phyloP scores from a whole-genome alignment of 148 eudicot genomes.

The Heliosperma pusillum region DNA sequence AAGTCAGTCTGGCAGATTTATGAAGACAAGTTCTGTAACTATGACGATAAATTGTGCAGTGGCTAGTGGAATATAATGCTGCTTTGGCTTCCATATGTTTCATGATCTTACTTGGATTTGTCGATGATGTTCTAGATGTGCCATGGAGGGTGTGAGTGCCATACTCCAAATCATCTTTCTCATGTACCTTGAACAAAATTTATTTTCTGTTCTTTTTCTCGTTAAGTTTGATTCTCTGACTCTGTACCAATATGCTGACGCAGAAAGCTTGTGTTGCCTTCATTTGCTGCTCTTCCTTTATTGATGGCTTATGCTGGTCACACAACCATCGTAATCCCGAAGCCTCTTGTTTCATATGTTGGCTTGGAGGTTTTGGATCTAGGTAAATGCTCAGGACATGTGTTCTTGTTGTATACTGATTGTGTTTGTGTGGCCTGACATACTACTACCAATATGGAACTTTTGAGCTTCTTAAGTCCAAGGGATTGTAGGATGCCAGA shows the following conservation, averaged over 20 bases:
- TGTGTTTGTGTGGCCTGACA: not conserved
- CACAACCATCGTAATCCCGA: slow-evolving; percentile 86
- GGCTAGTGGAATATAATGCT: slow-evolving; percentile 98
- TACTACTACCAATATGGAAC: not conserved
- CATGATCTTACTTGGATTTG: slow-evolving; percentile 91
- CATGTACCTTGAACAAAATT: not conserved
- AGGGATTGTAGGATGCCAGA: not conserved
- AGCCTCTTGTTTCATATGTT: slow-evolving; percentile 74
- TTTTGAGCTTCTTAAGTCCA: not conserved
- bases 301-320: slow-evolving; percentile 99
- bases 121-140: slow-evolving; percentile 93
- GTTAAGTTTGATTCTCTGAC: not conserved
- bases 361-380: slow-evolving; percentile 77
- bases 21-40: slow-evolving; percentile 2
- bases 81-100: slow-evolving; percentile 94
- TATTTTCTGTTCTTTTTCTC: not conserved
- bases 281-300: slow-evolving; percentile 88
- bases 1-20: not conserved
- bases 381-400: slow-evolving; percentile 39
- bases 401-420: not conserved
- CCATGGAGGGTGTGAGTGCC: slow-evolving; percentile 99
- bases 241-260: slow-evolving; percentile 24
- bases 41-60: slow-evolving; percentile 41
- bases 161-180: not conserved
- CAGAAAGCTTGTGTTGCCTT: slow-evolving; percentile 89